Percentiles rank a stretch among this genome's conserved stretches.
Evolutionary conservation across 768 basidiomycete species (phyloP).

Genomic region (Suillus luteus): DNA sequence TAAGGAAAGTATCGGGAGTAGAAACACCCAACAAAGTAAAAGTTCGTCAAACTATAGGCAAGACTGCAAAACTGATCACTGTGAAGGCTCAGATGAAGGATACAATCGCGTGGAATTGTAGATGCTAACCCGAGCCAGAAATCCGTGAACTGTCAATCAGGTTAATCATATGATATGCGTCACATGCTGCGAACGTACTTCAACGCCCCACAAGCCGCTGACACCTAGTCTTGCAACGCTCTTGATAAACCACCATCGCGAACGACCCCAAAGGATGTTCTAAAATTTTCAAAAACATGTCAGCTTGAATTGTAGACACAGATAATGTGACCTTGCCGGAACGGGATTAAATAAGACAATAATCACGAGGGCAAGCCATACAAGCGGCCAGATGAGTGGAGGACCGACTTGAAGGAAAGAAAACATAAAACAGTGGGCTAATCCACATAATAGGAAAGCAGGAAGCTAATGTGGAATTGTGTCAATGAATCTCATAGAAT

Average conservation of each 20-base stretch:
- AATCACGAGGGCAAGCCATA: slow-evolving; percentile 72
- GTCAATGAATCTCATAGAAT: slow-evolving; percentile 11
- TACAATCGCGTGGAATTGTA: neutral
- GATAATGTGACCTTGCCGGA: slow-evolving; percentile 42
- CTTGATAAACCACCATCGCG: slow-evolving; percentile 79
- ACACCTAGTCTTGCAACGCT: slow-evolving; percentile 61
- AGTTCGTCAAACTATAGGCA: slow-evolving; percentile 68
- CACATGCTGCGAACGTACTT: slow-evolving; percentile 45
- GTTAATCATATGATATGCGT: slow-evolving; percentile 15
- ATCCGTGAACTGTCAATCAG: slow-evolving; percentile 63
- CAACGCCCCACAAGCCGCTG: slow-evolving; percentile 73
- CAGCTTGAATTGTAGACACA: neutral
- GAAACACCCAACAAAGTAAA: slow-evolving; percentile 75
- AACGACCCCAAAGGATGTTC: slow-evolving; percentile 38
- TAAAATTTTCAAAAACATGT: slow-evolving; percentile 35
- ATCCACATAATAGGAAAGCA: slow-evolving; percentile 69
- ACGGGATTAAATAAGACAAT: slow-evolving; percentile 75
- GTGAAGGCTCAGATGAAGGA: slow-evolving; percentile 13
- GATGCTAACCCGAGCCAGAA: slow-evolving; percentile 82
- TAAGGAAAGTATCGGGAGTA: slow-evolving; percentile 43
- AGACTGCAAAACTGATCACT: slow-evolving; percentile 87
- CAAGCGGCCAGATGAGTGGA: slow-evolving; percentile 77
- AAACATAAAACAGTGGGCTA: slow-evolving; percentile 84
- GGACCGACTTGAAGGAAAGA: slow-evolving; percentile 71
- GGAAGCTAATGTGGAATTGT: slow-evolving; percentile 58